Evolutionary conservation across 139 green algal species (phyloP), one percentile per base, ranked within the genome.

Genomic region (Mesotaenium endlicherianum): DNA sequence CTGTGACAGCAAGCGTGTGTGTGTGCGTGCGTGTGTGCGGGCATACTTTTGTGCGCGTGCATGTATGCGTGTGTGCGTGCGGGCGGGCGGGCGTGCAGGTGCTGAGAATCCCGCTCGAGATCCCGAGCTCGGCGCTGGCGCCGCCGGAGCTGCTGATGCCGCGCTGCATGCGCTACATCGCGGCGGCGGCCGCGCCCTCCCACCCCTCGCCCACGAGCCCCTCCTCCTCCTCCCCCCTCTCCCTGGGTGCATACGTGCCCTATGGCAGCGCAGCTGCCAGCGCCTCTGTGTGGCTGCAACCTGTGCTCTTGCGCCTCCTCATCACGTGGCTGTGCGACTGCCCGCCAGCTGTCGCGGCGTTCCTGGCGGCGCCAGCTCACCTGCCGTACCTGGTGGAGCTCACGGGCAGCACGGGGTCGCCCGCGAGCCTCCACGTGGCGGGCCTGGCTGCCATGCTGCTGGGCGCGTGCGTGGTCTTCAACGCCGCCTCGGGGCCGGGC

Each of bases 361-460:
- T 95, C 64, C 77, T 96, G 45, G n/a, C 49, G 14, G 75, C 70
- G 0, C 58, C 77, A 30, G n/a, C 70, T 1, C 81, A 83, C 36
- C 90, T 69, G 57, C 80, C 38, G 34, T 72, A 69, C 69, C n/a
- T 87, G 11, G 40, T 78, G 38, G 70, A 75, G 44, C 77, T 84
- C 36, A 50, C 60, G 31, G 47, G 38, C 31, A 79, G 75, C 17
- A 75, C 39, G 40, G 75, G 75, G 17, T 81, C 72, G 31, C 47
- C 72, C 16, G 38, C 72, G 6, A 59, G 38, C 71, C 20, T 79
- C 20, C 88, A 91, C 64, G 69, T 91, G 0, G 70, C 72, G 47
- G 92, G 92, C 31, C 77, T 96, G n/a, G 89, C 92, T 1, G 90
- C 90, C 3, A 81, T 93, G 64, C 72, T 97, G 42, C 86, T 96